phyloP scores from a whole-genome alignment of 1,284 basidiomycete genomes.

The Cystobasidiaceae sp. region DNA sequence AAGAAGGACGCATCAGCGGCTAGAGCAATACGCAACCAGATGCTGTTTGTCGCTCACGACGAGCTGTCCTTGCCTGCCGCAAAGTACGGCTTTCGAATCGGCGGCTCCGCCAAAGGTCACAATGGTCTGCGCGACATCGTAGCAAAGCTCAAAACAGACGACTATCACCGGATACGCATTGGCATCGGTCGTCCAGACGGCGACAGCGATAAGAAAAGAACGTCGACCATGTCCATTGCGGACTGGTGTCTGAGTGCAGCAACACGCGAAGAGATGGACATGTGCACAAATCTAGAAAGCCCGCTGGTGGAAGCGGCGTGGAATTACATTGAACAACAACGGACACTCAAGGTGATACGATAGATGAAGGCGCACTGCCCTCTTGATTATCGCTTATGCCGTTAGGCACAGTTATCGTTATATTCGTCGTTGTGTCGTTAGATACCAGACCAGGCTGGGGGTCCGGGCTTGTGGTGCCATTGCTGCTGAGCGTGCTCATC shows the following conservation, averaged over 20 bases:
- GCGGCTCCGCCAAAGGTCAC: slow-evolving; percentile 11
- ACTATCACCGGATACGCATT: slow-evolving; percentile 14
- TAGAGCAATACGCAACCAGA: neutral
- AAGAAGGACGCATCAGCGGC: neutral
- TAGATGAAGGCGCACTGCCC: too few species aligned
- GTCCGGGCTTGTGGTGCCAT: neutral
- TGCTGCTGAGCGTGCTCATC: neutral
- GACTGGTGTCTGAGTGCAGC: slow-evolving; percentile 19
- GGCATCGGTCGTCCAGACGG: slow-evolving; percentile 18
- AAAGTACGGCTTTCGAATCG: neutral
- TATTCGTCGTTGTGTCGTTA: neutral
- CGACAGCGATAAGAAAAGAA: slow-evolving; percentile 1
- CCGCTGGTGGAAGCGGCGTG: slow-evolving; percentile 13
- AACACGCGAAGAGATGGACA: slow-evolving; percentile 10
- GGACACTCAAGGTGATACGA: neutral
- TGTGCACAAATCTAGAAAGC: neutral
- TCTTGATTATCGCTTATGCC: too few species aligned
- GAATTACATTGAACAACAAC: slow-evolving; percentile 21
- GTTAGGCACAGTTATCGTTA: neutral
- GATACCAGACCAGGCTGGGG: neutral
- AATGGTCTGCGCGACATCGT: slow-evolving; percentile 14
- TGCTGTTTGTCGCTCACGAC: slow-evolving; percentile 16
- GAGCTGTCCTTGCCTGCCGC: slow-evolving; percentile 2
- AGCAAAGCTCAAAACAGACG: neutral
- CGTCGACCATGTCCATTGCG: slow-evolving; percentile 5